Conservation (phyloP, 2,329 filamentous ascomycete genomes). For the Sarocladium strictum region DNA sequence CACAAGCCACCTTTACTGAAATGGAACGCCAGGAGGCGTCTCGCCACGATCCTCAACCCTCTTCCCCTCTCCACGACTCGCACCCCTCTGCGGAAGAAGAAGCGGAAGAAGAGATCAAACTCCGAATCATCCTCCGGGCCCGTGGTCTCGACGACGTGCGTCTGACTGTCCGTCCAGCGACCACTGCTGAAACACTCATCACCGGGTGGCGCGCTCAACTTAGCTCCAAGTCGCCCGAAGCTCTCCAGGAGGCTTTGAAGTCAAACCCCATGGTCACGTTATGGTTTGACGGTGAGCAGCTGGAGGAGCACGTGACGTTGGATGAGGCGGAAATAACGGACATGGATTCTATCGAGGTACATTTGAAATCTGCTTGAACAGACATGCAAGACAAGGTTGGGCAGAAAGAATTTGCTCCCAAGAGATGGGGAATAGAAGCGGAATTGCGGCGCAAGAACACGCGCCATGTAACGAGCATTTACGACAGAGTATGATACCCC, state of each 20-base stretch:
- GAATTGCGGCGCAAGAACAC: too few relatives aligned
- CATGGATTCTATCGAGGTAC: slow-evolving; percentile 69
- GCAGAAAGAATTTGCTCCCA: background rate
- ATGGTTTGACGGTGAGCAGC: slow-evolving; percentile 68
- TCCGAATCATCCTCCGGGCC: slow-evolving; percentile 50
- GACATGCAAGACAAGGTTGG: background rate
- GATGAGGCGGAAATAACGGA: slow-evolving; percentile 67
- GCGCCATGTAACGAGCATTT: background rate
- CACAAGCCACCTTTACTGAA: slow-evolving; percentile 39
- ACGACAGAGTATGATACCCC: background rate
- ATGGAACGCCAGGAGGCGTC: background rate
- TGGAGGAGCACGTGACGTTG: slow-evolving; percentile 56
- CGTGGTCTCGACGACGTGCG: slow-evolving; percentile 43
- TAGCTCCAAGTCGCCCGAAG: slow-evolving; percentile 43
- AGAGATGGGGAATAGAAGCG: too few relatives aligned
- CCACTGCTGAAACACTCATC: slow-evolving; percentile 56
- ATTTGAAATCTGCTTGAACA: slow-evolving; percentile 38
- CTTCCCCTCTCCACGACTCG: background rate
- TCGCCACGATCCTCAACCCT: background rate
- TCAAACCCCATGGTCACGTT: slow-evolving; percentile 46
- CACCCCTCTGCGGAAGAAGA: slow-evolving; percentile 11
- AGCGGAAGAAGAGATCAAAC: slow-evolving; percentile 23
- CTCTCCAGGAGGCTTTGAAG: slow-evolving; percentile 29
- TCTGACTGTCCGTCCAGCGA: slow-evolving; percentile 46
- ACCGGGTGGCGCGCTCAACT: slow-evolving; percentile 50